Base-by-base conservation (phyloP, 306 rosid genomes). In the Echinosophora koreensis region DNA sequence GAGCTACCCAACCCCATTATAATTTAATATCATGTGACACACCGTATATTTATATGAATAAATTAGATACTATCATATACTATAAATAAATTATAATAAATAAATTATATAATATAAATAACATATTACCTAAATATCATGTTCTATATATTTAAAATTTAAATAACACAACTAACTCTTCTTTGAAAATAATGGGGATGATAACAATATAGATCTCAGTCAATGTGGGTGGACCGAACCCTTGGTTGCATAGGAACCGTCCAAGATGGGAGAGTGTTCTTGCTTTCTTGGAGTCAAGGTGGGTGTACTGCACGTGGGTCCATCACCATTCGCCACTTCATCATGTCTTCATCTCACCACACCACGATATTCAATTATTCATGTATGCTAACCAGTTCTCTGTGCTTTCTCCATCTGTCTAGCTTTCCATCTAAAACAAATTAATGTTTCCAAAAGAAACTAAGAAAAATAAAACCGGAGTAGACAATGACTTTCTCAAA, bases 271-370 rank as follows among this genome's bases (percentile, higher is more conserved):
- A 46, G 42, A 3, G 41, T 39, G 67, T 15, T 44, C 66, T 46
- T 44, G 82, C 27, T 49, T 15, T 44, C 66, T 46, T 44, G 82
- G 49, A 79, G 74, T 75, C 66, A 77, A 59, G 77, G 57, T 47
- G 76, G 78, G 80, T 79, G 82, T 39, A 58, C 64, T 11, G 50
- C 87, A 80, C 77, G 34, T 86, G 86, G 84, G 81, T 71, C 83
- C 79, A 82, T 80, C 73, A 50, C 73, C 61, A 12, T 59, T 80
- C 73, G 42, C 73, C 74, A 12, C 67, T 11, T 59, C 42, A 42
- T n/a, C 42, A 39, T 38, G 35, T 14, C 68, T 27, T 55, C 49
- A 16, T 22, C 51, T 34, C 18, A 37, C 28, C 63, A 39, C 66
- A 47, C 73, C 55, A 51, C 11, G 18, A 64, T 64, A 35, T 63